Percentiles rank a stretch among this genome's conserved stretches.
Conservation (phyloP, 2,329 filamentous ascomycete genomes). For the Diaporthe citri region DNA sequence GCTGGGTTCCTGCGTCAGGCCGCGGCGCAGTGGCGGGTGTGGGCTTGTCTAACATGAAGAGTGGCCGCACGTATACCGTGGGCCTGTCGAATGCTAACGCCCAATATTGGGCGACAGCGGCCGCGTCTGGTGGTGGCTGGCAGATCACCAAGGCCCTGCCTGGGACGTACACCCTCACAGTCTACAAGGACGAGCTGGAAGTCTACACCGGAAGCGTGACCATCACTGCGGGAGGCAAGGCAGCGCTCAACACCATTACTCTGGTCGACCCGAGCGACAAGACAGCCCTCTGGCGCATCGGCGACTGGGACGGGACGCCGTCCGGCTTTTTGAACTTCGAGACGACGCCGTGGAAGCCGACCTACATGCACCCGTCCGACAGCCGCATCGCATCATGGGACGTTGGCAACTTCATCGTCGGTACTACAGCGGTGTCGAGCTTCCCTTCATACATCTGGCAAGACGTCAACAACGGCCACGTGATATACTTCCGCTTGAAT, state of each 20-base stretch:
- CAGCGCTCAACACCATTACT: conserved; percentile 48
- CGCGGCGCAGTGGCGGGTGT: conserved; percentile 49
- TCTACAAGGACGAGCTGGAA: conserved; percentile 52
- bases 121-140: conserved; percentile 46
- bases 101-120: conserved; percentile 53
- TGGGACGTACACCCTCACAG: conserved; percentile 50
- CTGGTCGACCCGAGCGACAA: conserved; percentile 50
- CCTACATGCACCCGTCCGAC: conserved; percentile 56
- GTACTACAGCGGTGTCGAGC: conserved; percentile 49
- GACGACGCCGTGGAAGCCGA: conserved; percentile 55
- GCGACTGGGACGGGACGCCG: conserved; percentile 53
- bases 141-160: conserved; percentile 49
- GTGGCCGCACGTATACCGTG: conserved; percentile 53
- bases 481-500: conserved; percentile 54
- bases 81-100: conserved; percentile 51
- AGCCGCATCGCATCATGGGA: conserved; percentile 49
- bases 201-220: conserved; percentile 47
- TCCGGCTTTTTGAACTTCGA: conserved; percentile 52
- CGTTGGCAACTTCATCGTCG: conserved; percentile 51
- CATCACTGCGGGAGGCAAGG: conserved; percentile 47
- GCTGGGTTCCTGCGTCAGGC: conserved; percentile 48
- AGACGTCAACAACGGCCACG: conserved; percentile 55
- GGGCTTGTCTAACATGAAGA: conserved; percentile 53
- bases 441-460: conserved; percentile 59
- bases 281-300: conserved; percentile 52